phyloP scores from a whole-genome alignment of 2,329 filamentous ascomycete species.

The Gnomoniopsis smithogilvyi region DNA sequence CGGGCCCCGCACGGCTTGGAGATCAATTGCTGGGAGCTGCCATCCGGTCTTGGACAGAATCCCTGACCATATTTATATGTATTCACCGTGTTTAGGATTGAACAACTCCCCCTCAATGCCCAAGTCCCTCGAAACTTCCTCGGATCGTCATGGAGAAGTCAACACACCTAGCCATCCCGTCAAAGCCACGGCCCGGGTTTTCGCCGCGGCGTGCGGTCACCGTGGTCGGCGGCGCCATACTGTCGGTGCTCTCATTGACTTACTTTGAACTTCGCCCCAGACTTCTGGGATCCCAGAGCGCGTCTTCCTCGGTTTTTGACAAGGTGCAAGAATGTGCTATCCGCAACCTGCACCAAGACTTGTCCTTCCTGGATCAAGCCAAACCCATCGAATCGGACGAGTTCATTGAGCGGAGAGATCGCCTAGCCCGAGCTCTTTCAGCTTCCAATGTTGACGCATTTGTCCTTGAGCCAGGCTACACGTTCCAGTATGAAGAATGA shows the following conservation, averaged over 20 bases:
- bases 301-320: constrained; percentile 48
- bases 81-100: too few relatives aligned
- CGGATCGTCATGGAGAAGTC: constrained; percentile 9
- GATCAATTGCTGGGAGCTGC: too few relatives aligned
- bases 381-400: constrained; percentile 46
- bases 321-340: constrained; percentile 61
- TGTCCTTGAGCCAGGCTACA: constrained; percentile 61
- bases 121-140: neutral
- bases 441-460: constrained; percentile 54
- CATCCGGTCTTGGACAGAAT: too few relatives aligned
- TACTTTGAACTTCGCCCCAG: neutral
- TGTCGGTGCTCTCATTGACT: neutral
- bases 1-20: neutral
- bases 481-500: constrained; percentile 46
- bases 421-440: constrained; percentile 53
- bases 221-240: neutral
- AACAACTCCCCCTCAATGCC: neutral
- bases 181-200: neutral
- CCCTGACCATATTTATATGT: neutral
- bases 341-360: constrained; percentile 43
- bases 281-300: constrained; percentile 26
- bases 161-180: neutral
- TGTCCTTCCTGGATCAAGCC: constrained; percentile 49
- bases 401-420: constrained; percentile 52
- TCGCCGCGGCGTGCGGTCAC: neutral